Percentiles rank a stretch among this genome's conserved stretches.
These are phyloP conservation scores for Bruguiera parviflora DNA, from an alignment of 345 rosid species.

Conservation along the genomic window DNA sequence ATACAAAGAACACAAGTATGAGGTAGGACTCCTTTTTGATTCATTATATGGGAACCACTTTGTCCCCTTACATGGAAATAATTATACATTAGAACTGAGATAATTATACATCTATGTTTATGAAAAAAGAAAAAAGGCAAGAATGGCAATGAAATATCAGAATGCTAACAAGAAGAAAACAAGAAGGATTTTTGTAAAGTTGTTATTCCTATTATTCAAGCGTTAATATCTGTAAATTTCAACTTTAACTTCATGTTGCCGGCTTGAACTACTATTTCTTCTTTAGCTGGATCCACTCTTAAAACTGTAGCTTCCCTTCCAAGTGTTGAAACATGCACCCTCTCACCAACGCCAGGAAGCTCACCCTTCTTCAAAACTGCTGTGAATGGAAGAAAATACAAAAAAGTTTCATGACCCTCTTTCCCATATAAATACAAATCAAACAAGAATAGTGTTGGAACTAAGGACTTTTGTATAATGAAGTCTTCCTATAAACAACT, in stretches of 20 bases:
- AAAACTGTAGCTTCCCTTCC: slow-evolving; percentile 63
- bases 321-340: slow-evolving; percentile 59
- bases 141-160: not conserved
- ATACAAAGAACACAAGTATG: too few species aligned
- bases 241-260: slow-evolving; percentile 80
- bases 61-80: too few species aligned
- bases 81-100: too few species aligned
- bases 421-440: not conserved
- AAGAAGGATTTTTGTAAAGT: not conserved
- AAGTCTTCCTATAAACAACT: not conserved
- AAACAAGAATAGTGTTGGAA: not conserved
- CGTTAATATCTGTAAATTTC: slow-evolving; percentile 46
- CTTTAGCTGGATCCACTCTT: slow-evolving; percentile 60
- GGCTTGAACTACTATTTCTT: slow-evolving; percentile 74
- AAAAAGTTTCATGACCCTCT: not conserved
- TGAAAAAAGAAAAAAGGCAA: too few species aligned
- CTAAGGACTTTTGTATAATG: not conserved
- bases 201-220: slow-evolving; percentile 28
- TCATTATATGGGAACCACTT: too few species aligned
- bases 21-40: too few species aligned
- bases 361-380: slow-evolving; percentile 29
- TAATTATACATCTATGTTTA: too few species aligned
- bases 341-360: slow-evolving; percentile 63
- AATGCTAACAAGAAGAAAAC: not conserved
- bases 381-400: slow-evolving; percentile 9